A percentile compares a stretch with the other conserved stretches of the same genome.
Conservation (phyloP, 768 basidiomycete species). For the Lyophyllum semitale region DNA sequence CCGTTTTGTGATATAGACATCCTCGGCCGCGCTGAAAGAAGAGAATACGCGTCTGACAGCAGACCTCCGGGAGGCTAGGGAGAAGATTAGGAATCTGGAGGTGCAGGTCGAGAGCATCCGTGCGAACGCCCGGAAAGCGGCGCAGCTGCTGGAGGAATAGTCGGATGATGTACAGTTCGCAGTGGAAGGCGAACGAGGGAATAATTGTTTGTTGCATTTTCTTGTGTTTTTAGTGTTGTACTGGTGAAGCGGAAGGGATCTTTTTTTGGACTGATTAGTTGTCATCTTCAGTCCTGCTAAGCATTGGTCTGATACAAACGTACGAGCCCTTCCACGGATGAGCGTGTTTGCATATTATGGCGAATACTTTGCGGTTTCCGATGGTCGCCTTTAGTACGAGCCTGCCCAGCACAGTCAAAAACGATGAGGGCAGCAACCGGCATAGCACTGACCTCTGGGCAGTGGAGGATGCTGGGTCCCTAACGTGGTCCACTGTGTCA, state of each 20-base stretch:
- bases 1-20: constrained; percentile 6
- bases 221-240: neutral
- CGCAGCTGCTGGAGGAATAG: constrained; percentile 52
- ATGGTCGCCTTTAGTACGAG: too few species aligned
- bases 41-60: constrained; percentile 65
- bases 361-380: too few species aligned
- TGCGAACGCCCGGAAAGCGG: constrained; percentile 77
- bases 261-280: neutral
- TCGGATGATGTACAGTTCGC: neutral
- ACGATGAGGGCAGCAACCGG: too few species aligned
- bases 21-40: constrained; percentile 31
- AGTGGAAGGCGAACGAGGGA: neutral
- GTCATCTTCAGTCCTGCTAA: too few species aligned
- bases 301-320: too few species aligned
- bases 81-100: constrained; percentile 83
- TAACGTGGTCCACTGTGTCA: too few species aligned
- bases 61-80: constrained; percentile 78
- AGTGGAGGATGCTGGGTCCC: too few species aligned
- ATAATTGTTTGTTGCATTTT: neutral
- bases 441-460: too few species aligned
- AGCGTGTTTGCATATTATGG: too few species aligned
- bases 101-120: constrained; percentile 76
- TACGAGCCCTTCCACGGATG: too few species aligned
- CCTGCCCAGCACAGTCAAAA: too few species aligned
- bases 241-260: neutral